Base-by-base conservation (phyloP, 2,329 filamentous ascomycete genomes). In the Penicillium nordicum region DNA sequence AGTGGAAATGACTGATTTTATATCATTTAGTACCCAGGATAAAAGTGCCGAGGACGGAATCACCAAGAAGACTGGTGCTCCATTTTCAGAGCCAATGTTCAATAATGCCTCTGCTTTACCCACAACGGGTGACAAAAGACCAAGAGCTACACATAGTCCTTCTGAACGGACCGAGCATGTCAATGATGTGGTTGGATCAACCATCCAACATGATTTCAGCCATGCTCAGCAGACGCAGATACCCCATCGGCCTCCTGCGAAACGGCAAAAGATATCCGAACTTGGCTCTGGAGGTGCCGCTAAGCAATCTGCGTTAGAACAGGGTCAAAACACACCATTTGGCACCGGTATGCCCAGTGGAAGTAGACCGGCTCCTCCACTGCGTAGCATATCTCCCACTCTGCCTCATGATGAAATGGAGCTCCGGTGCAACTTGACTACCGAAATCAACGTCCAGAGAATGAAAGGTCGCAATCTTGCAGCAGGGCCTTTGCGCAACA, bases 371-470 rank as follows among this genome's bases (percentile, higher is more conserved):
- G 6, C 2, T 10, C 38, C 14, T 18, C 29, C 18, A 27, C 27
- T 11, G 16, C 38, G 38, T 9, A 45, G 40, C 27, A 12, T 45
- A 36, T 45, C 49, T 36, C 40, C 49, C 14, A 45, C 21, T 16
- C 16, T 45, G 16, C 16, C 4, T n/a, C 21, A 29, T 29, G 30
- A 51, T n/a, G 50, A 53, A 34, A 53, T 6, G 36, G 43, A 40
- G 36, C 25, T 53, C 9, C 43, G 43, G 10, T 53, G 50, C 41
- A 32, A 53, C 36, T 21, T 53, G 36, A 53, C 44, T 12, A 48
- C 21, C 10, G 50, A 53, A 18, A 53, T 53, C 10, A 53, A 53
- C 10, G 18, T 53, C 1, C 43, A 48, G 27, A 53, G 50, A 41
- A 25, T 8, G 21, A 53, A 16, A 2, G 16, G 32, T 32, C 50